Percentiles rank a stretch among this genome's conserved stretches.
Evolutionary conservation across 129 eudicot genomes (phyloP).

Genomic region (Flaveria brownii): DNA sequence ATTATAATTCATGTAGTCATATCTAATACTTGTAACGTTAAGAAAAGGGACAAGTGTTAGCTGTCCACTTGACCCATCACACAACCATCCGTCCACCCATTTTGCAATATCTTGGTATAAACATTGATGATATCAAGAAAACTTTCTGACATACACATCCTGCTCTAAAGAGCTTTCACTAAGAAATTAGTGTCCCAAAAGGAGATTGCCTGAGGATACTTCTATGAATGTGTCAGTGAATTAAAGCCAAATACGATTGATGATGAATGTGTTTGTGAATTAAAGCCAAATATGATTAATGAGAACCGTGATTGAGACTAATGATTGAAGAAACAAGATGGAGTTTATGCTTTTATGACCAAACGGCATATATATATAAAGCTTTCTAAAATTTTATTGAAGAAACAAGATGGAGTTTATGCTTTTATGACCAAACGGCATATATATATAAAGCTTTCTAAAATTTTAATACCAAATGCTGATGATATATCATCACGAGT

Average conservation of each 20-base stretch:
- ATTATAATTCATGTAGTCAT: not conserved
- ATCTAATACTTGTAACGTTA: not conserved
- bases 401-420: constrained; percentile 1
- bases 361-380: not conserved
- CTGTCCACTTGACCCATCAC: not conserved
- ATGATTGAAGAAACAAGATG: not conserved
- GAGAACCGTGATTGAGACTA: not conserved
- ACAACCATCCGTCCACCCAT: not conserved
- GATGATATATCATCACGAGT: not conserved
- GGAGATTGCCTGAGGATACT: not conserved
- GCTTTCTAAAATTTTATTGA: too few species aligned
- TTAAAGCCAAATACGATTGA: not conserved
- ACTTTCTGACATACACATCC: not conserved
- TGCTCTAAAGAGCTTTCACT: not conserved
- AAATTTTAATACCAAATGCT: not conserved
- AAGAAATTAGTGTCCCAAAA: not conserved
- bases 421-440: not conserved
- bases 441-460: not conserved
- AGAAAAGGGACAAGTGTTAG: not conserved
- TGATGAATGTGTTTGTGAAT: not conserved
- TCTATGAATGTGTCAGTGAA: not conserved
- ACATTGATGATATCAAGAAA: too few species aligned
- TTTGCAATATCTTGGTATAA: not conserved
- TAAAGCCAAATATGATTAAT: not conserved
- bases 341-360: not conserved